Evolutionary conservation across 441 rosid species (phyloP).

Genomic region (Jatropha podagrica): DNA sequence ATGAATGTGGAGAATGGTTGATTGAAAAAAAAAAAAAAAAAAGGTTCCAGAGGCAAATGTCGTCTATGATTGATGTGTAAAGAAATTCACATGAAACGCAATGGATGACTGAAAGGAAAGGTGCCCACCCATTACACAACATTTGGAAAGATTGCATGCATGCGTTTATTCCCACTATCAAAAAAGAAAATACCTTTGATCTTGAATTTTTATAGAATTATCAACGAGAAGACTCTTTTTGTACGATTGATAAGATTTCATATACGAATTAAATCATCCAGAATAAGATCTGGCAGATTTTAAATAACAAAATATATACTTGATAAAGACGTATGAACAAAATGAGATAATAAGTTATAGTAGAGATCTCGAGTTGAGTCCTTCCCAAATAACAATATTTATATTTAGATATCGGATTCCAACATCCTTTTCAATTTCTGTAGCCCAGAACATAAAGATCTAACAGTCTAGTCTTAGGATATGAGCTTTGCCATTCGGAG

Average conservation of each 20-base stretch:
- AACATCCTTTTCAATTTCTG: too few relatives aligned
- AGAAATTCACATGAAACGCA: neutral
- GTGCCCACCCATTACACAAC: neutral
- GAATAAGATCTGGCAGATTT: too few relatives aligned
- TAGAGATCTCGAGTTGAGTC: too few relatives aligned
- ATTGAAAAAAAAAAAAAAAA: neutral
- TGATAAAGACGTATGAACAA: too few relatives aligned
- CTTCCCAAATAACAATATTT: too few relatives aligned
- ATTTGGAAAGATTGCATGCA: neutral
- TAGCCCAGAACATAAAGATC: too few relatives aligned
- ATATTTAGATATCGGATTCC: too few relatives aligned
- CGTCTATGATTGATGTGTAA: neutral
- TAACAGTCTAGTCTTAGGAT: too few relatives aligned
- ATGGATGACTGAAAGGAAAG: neutral
- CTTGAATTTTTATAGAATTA: too few relatives aligned
- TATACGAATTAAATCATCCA: neutral
- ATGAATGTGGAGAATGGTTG: neutral
- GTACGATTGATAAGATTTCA: neutral
- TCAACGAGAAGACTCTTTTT: neutral
- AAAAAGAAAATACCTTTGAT: neutral
- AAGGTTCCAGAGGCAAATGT: slow-evolving; percentile 1
- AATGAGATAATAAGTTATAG: too few relatives aligned
- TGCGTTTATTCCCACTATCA: slow-evolving; percentile 16
- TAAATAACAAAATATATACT: too few relatives aligned
- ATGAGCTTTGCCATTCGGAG: too few relatives aligned